Evolutionary conservation across 768 basidiomycete species (phyloP).

Genomic region (Trametes gibbosa): DNA sequence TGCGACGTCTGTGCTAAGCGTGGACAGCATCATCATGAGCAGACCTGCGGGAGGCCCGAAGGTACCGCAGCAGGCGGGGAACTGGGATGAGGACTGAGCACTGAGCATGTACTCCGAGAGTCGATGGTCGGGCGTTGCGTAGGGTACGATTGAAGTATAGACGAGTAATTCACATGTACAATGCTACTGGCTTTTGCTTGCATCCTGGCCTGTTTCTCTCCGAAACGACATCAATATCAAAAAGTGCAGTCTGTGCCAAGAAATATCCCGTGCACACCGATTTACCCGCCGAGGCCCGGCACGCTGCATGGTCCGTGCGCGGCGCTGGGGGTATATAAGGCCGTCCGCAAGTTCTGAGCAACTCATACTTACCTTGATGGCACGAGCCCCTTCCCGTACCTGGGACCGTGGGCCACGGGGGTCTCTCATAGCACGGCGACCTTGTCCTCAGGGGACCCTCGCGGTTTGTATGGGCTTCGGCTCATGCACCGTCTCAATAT

Average conservation of each 20-base stretch:
- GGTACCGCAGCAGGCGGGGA: slow-evolving; percentile 80
- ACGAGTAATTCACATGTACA: slow-evolving; percentile 20
- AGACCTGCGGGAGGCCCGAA: slow-evolving; percentile 90
- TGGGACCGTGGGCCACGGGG: slow-evolving; percentile 36
- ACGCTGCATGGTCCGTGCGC: slow-evolving; percentile 21
- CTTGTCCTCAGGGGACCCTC: slow-evolving; percentile 46
- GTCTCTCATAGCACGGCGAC: slow-evolving; percentile 52
- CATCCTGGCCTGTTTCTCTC: background rate
- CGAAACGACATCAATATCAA: too few species aligned
- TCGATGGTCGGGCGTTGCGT: background rate
- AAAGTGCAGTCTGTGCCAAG: too few species aligned
- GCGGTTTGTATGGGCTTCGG: slow-evolving; percentile 42
- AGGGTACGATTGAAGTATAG: slow-evolving; percentile 13
- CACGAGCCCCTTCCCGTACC: slow-evolving; percentile 35
- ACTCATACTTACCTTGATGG: slow-evolving; percentile 37
- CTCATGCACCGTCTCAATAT: slow-evolving; percentile 34
- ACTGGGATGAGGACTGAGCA: slow-evolving; percentile 78
- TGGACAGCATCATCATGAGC: slow-evolving; percentile 98
- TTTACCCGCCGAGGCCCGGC: too few species aligned
- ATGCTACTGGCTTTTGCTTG: slow-evolving; percentile 10
- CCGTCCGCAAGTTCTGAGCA: background rate
- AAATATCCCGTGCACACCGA: too few species aligned
- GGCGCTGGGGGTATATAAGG: slow-evolving; percentile 2
- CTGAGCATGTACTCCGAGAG: too few species aligned
- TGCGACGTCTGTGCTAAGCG: slow-evolving; percentile 85